These are phyloP conservation scores for Dioszegia crocea DNA, from an alignment of 768 basidiomycete species.

Conservation along the genomic window DNA sequence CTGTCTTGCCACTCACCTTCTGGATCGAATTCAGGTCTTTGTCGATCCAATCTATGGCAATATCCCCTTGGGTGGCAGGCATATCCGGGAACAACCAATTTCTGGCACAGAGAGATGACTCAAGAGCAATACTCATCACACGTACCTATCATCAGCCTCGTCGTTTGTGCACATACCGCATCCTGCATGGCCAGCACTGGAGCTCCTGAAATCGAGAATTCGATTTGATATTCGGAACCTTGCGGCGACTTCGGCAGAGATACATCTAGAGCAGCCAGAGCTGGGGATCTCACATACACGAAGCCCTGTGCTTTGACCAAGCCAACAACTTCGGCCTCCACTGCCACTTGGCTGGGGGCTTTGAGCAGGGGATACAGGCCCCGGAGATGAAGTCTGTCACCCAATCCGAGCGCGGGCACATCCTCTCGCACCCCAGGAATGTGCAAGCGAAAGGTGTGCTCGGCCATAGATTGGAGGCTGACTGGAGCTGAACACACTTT, in stretches of 20 bases:
- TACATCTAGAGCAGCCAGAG: not conserved
- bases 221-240: conserved; percentile 20
- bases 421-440: too few relatives aligned
- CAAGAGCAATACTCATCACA: not conserved
- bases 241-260: not conserved
- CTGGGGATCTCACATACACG: not conserved
- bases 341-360: not conserved
- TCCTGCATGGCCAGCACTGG: conserved; percentile 35
- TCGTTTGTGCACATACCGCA: conserved; percentile 26
- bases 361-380: too few relatives aligned
- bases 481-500: too few relatives aligned
- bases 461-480: too few relatives aligned
- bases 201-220: conserved; percentile 25
- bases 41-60: conserved; percentile 29
- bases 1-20: not conserved
- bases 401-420: too few relatives aligned
- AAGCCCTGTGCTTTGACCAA: not conserved
- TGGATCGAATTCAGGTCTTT: conserved; percentile 46
- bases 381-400: too few relatives aligned
- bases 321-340: not conserved
- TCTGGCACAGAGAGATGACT: not conserved
- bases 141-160: conserved; percentile 11
- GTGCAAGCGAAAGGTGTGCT: too few relatives aligned
- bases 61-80: not conserved
- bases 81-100: conserved; percentile 44